Base-by-base conservation (phyloP, 345 rosid species). In the Linum trigynum region DNA sequence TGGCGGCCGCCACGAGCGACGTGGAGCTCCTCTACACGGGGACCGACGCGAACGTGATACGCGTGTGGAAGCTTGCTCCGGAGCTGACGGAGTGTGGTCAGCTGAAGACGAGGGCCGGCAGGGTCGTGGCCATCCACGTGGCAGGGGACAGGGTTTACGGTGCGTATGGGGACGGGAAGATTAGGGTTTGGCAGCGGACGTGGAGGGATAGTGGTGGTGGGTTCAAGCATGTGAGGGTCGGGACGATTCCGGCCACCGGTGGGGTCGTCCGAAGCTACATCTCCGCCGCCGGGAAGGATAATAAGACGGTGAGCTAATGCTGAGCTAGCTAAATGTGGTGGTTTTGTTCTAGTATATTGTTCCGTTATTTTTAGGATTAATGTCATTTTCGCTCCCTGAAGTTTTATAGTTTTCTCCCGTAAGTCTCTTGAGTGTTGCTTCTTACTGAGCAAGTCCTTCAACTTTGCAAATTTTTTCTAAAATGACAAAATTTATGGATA, bases 121-220 rank as follows among this genome's bases (percentile, higher is more conserved):
- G 63, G 41, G 85, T 73, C 4, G 78, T 84, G 41, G 82, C 83
- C 0, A 37, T 82, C 12, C 69, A 72, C 1, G 84, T 75, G 8
- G 70, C 80, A 14, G 70, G 64, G 35, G 76, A 79, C 7, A 65
- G 73, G 64, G 81, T 84, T 50, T 84, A 74, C 4, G 83, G 75
- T 6, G 89, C 85, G 6, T 82, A 75, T 38, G 76, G 82, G 0
- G 86, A 84, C 41, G 68, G 79, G 38, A 80, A 75, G 76, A 74
- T 82, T 15, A 55, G 89, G 67, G 76, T 79, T 8, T 84, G 89
- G 89, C 65, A 60, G 38, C 72, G 86, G 53, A 72, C 70, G 10
- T 78, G 84, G 83, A 23, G 32, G 9, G 6, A 5, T 11, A 5
- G 6, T 11, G 81, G 68, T 11, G 83, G 77, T 3, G 67, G 67